These are phyloP conservation scores for Teratosphaeria destructans DNA, from an alignment of 2,329 filamentous ascomycete genomes.

Conservation along the genomic window DNA sequence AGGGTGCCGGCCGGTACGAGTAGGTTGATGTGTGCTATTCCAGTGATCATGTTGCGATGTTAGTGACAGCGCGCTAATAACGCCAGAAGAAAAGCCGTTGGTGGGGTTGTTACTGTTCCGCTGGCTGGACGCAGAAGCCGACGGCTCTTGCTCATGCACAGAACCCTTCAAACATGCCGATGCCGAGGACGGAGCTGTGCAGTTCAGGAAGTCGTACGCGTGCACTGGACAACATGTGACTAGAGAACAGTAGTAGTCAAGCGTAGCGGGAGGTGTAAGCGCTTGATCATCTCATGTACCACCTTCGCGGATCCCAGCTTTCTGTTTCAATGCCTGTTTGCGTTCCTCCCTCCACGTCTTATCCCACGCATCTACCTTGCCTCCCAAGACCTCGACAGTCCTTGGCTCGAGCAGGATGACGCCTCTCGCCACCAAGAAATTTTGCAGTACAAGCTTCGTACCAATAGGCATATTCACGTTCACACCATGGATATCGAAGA, in stretches of 20 bases:
- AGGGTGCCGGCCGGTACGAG: slow-evolving; percentile 46
- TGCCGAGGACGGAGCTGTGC: background rate
- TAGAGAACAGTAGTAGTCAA: background rate
- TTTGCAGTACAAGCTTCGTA: slow-evolving; percentile 64
- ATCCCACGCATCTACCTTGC: slow-evolving; percentile 74
- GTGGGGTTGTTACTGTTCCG: background rate
- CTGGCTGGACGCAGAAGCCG: background rate
- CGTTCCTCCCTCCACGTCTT: slow-evolving; percentile 63
- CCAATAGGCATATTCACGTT: slow-evolving; percentile 62
- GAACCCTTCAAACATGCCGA: background rate
- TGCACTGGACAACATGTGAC: background rate
- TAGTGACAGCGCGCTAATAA: too few relatives aligned
- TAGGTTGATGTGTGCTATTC: slow-evolving; percentile 49
- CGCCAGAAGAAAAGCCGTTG: background rate
- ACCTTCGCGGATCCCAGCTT: slow-evolving; percentile 15
- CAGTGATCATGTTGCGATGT: slow-evolving; percentile 36
- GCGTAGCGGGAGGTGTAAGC: background rate
- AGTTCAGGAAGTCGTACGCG: background rate
- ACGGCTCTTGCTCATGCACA: background rate
- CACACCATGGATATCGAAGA: slow-evolving; percentile 55
- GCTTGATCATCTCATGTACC: slow-evolving; percentile 1
- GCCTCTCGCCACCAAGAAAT: slow-evolving; percentile 61
- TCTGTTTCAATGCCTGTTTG: slow-evolving; percentile 56
- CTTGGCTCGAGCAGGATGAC: slow-evolving; percentile 65
- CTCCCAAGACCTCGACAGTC: slow-evolving; percentile 65